Percentiles rank a stretch among this genome's conserved stretches.
These are phyloP conservation scores for Moniliella sp. DNA, from an alignment of 1,284 basidiomycete genomes.

Conservation along the genomic window DNA sequence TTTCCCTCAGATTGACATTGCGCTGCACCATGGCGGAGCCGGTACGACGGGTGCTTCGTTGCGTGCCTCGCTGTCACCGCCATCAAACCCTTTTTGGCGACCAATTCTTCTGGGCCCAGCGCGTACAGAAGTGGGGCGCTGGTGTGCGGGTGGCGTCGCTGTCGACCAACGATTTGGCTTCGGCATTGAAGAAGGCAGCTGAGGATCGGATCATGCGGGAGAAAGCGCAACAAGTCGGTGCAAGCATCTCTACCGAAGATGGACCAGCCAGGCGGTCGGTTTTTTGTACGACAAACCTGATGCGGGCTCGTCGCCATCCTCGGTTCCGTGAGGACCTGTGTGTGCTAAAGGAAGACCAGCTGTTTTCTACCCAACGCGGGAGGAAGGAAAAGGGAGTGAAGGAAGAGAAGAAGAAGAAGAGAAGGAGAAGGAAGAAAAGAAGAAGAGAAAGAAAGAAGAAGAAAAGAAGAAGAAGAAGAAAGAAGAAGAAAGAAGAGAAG, in stretches of 20 bases:
- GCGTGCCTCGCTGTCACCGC: conserved; percentile 17
- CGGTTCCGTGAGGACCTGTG: background rate
- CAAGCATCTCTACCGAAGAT: conserved; percentile 17
- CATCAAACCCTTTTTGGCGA: conserved; percentile 19
- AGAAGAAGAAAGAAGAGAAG: too few relatives aligned
- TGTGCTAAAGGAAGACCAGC: background rate
- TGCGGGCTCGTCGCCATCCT: conserved; percentile 4
- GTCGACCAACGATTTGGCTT: conserved; percentile 3
- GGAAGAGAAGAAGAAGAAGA: background rate
- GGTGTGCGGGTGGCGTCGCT: conserved; percentile 12
- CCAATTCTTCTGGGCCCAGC: conserved; percentile 25
- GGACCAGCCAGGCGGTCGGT: conserved; percentile 16
- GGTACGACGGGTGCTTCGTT: conserved; percentile 42
- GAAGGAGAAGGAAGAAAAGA: background rate
- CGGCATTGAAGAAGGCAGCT: conserved; percentile 11
- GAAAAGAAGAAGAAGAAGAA: background rate
- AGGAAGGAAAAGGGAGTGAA: background rate
- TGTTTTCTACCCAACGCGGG: background rate
- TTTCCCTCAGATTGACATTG: conserved; percentile 9
- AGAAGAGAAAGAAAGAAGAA: conserved; percentile 1
- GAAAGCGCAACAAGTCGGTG: conserved; percentile 18
- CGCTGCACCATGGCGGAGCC: conserved; percentile 46
- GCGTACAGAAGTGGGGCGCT: conserved; percentile 18
- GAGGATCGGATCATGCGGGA: conserved; percentile 17
- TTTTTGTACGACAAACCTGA: conserved; percentile 16